Evolutionary conservation across 129 eudicot species (phyloP).

Genomic region (carrot (Daucus carota)): DNA sequence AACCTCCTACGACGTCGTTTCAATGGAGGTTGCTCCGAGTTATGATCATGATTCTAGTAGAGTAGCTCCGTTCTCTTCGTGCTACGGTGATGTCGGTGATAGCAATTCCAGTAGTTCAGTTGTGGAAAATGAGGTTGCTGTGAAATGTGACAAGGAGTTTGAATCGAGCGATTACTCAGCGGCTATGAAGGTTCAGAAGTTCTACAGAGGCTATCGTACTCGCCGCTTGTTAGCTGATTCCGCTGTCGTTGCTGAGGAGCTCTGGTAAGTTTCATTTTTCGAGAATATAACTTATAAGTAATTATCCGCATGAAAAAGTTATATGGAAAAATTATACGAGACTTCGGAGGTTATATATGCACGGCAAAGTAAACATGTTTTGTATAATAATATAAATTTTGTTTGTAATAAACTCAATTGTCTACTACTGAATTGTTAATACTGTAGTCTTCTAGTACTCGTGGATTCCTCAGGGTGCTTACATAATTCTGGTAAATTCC

Average conservation of each 20-base stretch:
- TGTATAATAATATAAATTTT: too few relatives aligned
- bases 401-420: too few relatives aligned
- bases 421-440: too few relatives aligned
- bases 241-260: slow-evolving; percentile 86
- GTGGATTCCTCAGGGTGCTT: too few relatives aligned
- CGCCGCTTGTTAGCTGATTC: slow-evolving; percentile 89
- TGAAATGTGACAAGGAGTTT: neutral
- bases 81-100: neutral
- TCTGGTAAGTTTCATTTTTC: slow-evolving; percentile 35
- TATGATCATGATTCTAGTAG: slow-evolving; percentile 1
- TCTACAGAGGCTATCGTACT: slow-evolving; percentile 80
- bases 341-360: too few relatives aligned
- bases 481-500: too few relatives aligned
- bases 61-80: neutral
- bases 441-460: too few relatives aligned
- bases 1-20: neutral
- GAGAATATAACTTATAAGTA: too few relatives aligned
- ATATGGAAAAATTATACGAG: too few relatives aligned
- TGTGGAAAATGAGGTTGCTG: slow-evolving; percentile 2
- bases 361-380: too few relatives aligned
- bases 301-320: too few relatives aligned
- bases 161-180: slow-evolving; percentile 27
- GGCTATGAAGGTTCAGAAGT: slow-evolving; percentile 76
- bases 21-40: slow-evolving; percentile 6
- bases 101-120: neutral